Evolutionary conservation across 371 early-diverging fungal species (phyloP).

Genomic region (Scutellospora calospora): DNA sequence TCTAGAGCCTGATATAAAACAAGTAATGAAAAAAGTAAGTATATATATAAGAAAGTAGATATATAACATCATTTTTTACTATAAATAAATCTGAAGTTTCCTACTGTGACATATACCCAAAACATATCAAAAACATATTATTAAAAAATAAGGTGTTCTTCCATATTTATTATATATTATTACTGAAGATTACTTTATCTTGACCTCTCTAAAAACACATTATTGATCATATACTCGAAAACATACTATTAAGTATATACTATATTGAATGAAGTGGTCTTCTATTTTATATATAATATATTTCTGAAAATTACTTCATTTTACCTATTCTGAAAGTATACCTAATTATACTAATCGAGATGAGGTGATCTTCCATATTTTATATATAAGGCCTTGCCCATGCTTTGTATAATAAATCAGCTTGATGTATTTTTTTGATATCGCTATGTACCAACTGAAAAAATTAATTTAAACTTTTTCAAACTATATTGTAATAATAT

Average conservation of each 20-base stretch:
- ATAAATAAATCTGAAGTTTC: too few species aligned
- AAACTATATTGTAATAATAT: constrained; percentile 21
- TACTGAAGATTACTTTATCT: background rate
- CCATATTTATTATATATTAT: constrained; percentile 28
- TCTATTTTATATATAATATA: constrained; percentile 10
- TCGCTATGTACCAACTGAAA: constrained; percentile 2
- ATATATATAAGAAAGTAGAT: background rate
- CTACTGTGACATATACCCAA: background rate
- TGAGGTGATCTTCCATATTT: background rate
- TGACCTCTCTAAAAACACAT: constrained; percentile 5
- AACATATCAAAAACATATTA: constrained; percentile 21
- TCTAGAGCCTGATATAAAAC: too few species aligned
- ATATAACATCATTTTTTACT: background rate
- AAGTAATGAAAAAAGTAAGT: too few species aligned
- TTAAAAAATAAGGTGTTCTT: constrained; percentile 16
- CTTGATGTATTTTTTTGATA: constrained; percentile 19
- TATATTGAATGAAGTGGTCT: constrained; percentile 3
- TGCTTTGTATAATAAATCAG: too few species aligned
- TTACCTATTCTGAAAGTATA: constrained; percentile 4
- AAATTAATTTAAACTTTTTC: background rate
- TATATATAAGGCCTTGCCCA: background rate
- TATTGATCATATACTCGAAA: constrained; percentile 21
- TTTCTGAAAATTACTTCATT: constrained; percentile 20
- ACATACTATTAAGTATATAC: constrained; percentile 11
- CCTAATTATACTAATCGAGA: too few species aligned